Evolutionary conservation across 2,329 filamentous ascomycete species (phyloP), one percentile per base, ranked within the genome.

Genomic region (Coniella vitis): DNA sequence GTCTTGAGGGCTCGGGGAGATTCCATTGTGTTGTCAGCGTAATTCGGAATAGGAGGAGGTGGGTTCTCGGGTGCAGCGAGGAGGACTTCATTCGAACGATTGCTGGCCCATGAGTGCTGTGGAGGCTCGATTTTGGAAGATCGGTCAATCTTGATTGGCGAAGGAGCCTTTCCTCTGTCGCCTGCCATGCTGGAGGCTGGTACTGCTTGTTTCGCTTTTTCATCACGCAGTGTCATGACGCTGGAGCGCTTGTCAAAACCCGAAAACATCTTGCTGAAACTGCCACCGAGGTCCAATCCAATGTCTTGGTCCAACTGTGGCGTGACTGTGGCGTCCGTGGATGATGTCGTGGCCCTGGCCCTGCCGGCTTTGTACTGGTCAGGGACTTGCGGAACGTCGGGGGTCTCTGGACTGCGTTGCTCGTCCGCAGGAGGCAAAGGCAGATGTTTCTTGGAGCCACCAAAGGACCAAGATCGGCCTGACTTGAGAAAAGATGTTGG

Each of bases 381-480:
- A 63, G 63, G 39, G 53, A 59, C 29, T 66, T 63, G 20, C 3
- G 73, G 39, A 53, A 59, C 29, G 66, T 63, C 21, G 4, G 73
- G 69, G 16, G 63, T 68, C 14, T 64, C 55, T 13, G 65, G 60
- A 25, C 57, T 57, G n/a, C 57, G 57, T 49, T 65, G 61, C 31
- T 72, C 64, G 21, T 65, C 63, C 12, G 62, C 60, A 13, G 69
- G 63, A 34, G 64, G 60, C 7, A 65, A 56, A 4, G 68, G 61
- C 16, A 67, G 45, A 40, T 68, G 62, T 58, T 79, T 81, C 60
- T 78, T 80, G 54, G 70, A 70, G 31, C 70, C 71, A 20, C 77
- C 78, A 59, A 82, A 81, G 3, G 78, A 81, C 56, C 81, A 81
- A 1, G 78, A 80, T 43, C 78, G 72, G 9, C 74, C 73, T 53